phyloP scores from a whole-genome alignment of 1,284 basidiomycete genomes.

The Trichosporon ovoides region DNA sequence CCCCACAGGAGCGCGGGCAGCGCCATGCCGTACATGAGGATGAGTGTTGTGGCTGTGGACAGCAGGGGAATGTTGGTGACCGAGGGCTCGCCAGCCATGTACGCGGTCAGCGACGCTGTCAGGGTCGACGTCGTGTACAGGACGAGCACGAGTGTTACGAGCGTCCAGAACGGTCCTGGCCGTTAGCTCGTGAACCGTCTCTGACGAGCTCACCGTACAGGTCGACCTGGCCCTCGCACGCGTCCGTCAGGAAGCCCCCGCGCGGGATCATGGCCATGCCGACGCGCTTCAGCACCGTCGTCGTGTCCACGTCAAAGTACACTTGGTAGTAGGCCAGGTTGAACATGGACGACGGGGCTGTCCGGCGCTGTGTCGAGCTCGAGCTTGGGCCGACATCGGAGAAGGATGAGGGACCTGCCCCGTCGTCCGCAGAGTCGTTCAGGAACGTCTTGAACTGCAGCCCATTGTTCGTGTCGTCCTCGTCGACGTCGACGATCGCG shows the following conservation, averaged over 20 bases:
- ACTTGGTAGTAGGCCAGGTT: slow-evolving; percentile 49
- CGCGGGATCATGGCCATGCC: slow-evolving; percentile 49
- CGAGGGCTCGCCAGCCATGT: slow-evolving; percentile 56
- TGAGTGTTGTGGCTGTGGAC: slow-evolving; percentile 70
- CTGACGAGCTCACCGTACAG: slow-evolving; percentile 49
- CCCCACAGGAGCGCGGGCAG: slow-evolving; percentile 65
- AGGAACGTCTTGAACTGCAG: slow-evolving; percentile 48
- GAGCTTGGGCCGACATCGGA: neutral
- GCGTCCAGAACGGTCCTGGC: slow-evolving; percentile 88
- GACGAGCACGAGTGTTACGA: slow-evolving; percentile 83
- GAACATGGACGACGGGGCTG: slow-evolving; percentile 46
- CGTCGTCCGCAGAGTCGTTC: slow-evolving; percentile 16
- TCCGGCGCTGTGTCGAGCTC: neutral
- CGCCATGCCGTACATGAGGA: slow-evolving; percentile 78
- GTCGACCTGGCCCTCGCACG: slow-evolving; percentile 51
- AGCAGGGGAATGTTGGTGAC: slow-evolving; percentile 67
- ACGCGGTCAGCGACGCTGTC: slow-evolving; percentile 71
- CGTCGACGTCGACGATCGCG: slow-evolving; percentile 46
- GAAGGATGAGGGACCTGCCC: neutral
- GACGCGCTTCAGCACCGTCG: slow-evolving; percentile 48
- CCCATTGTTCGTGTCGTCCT: slow-evolving; percentile 39
- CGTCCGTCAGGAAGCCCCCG: slow-evolving; percentile 49
- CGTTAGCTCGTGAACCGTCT: neutral
- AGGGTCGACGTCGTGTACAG: slow-evolving; percentile 88
- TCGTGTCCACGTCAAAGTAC: slow-evolving; percentile 53